These are phyloP conservation scores for Wickerhamiella parazyma DNA, from an alignment of 805 yeast genomes.

Conservation along the genomic window DNA sequence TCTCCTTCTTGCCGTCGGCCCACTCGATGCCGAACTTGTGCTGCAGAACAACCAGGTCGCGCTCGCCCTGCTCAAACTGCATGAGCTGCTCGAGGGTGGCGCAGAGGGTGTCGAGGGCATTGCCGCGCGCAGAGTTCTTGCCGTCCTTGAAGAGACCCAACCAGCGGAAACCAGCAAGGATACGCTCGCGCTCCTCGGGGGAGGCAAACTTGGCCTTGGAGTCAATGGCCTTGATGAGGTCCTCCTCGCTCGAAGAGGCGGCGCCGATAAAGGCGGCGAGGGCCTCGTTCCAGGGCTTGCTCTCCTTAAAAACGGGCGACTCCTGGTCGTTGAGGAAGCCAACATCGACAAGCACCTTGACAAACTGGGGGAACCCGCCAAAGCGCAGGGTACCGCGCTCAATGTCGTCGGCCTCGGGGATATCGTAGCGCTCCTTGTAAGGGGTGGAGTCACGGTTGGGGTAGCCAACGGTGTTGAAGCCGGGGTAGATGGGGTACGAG, in stretches of 20 bases:
- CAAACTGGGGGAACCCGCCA: conserved; percentile 98
- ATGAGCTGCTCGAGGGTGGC: conserved; percentile 89
- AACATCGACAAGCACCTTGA: conserved; percentile 85
- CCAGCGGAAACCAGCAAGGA: conserved; percentile 84
- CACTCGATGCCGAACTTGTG: conserved; percentile 96
- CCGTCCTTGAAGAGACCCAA: conserved; percentile 76
- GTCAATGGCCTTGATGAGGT: conserved; percentile 61
- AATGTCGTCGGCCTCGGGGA: conserved; percentile 95
- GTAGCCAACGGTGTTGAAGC: conserved; percentile 85
- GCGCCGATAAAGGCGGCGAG: conserved; percentile 64
- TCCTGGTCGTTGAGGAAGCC: conserved; percentile 80
- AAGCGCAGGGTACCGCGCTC: conserved; percentile 94
- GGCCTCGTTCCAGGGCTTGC: conserved; percentile 80
- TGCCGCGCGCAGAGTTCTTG: conserved; percentile 74
- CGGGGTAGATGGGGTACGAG: conserved; percentile 93
- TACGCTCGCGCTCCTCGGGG: conserved; percentile 72
- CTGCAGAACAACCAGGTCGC: conserved; percentile 89
- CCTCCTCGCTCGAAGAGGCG: conserved; percentile 52
- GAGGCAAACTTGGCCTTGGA: conserved; percentile 68
- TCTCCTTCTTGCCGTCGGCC: conserved; percentile 83
- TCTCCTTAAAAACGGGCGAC: conserved; percentile 38
- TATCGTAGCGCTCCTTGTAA: conserved; percentile 79
- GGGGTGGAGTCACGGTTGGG: conserved; percentile 97
- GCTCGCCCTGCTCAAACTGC: conserved; percentile 93
- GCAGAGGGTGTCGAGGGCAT: conserved; percentile 91